Percentiles rank a stretch among this genome's conserved stretches.
phyloP scores from a whole-genome alignment of 1,139 yeast species.

The Suhomyces ambrosiae region DNA sequence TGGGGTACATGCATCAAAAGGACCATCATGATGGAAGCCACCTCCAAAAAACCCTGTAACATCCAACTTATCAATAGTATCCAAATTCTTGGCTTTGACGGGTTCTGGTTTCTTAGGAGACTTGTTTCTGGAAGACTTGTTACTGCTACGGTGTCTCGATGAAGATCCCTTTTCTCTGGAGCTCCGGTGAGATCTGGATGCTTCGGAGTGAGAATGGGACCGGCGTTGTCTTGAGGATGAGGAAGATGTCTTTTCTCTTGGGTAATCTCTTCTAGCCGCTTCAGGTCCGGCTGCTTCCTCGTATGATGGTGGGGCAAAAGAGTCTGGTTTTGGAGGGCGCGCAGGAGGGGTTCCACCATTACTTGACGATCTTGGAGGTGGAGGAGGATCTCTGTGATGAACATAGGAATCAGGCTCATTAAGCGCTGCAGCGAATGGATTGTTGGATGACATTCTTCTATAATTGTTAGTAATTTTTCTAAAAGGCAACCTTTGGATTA shows the following conservation, averaged over 20 bases:
- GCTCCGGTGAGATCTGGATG: constrained; percentile 16
- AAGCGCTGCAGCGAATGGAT: constrained; percentile 57
- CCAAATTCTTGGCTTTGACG: constrained; percentile 63
- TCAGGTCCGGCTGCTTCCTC: constrained; percentile 68
- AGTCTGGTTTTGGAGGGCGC: constrained; percentile 34
- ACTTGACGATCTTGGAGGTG: constrained; percentile 24
- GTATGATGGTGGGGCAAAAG: constrained; percentile 59
- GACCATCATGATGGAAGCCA: constrained; percentile 97
- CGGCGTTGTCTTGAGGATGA: constrained; percentile 22
- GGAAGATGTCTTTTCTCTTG: constrained; percentile 48
- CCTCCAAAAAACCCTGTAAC: constrained; percentile 96
- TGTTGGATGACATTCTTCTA: constrained; percentile 53
- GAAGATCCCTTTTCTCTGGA: constrained; percentile 13
- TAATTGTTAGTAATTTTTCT: constrained; percentile 28
- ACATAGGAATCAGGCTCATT: constrained; percentile 39
- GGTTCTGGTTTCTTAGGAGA: constrained; percentile 47
- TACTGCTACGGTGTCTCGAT: constrained; percentile 14
- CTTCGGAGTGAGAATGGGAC: constrained; percentile 18
- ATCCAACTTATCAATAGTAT: constrained; percentile 91
- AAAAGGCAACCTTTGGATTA: not conserved
- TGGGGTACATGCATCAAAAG: constrained; percentile 97
- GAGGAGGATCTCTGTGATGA: constrained; percentile 39
- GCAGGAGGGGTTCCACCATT: constrained; percentile 28
- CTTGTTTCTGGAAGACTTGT: constrained; percentile 22
- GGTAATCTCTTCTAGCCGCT: constrained; percentile 45